A percentile compares a stretch with the other conserved stretches of the same genome.
These are phyloP conservation scores for Chaetomium olivaceum DNA, from an alignment of 2,329 filamentous ascomycete genomes.

Conservation along the genomic window DNA sequence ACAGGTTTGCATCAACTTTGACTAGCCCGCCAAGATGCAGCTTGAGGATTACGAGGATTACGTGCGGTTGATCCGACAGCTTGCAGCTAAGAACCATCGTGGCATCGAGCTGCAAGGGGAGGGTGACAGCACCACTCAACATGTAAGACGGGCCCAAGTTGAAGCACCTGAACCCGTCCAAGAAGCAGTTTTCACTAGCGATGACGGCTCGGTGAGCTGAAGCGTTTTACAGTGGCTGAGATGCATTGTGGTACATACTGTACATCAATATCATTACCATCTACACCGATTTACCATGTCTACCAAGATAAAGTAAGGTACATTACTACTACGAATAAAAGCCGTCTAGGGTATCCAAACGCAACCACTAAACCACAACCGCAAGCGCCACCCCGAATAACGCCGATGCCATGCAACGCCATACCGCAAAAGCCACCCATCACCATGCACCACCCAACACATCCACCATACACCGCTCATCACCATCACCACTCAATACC, in stretches of 20 bases:
- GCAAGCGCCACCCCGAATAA: not conserved
- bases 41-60: not conserved
- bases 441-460: not conserved
- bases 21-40: not conserved
- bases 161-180: not conserved
- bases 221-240: not conserved
- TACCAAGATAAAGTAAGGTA: too few relatives aligned
- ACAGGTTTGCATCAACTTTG: not conserved
- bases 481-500: not conserved
- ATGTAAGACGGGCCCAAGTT: not conserved
- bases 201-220: not conserved
- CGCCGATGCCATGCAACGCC: not conserved
- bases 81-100: not conserved
- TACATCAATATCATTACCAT: not conserved
- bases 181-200: not conserved
- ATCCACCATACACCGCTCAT: not conserved
- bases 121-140: not conserved
- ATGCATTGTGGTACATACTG: too few relatives aligned
- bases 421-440: not conserved
- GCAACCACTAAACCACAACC: not conserved
- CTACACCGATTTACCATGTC: not conserved
- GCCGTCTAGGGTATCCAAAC: constrained; percentile 10
- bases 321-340: not conserved
- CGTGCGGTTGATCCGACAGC: not conserved
- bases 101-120: not conserved